Evolutionary conservation across 495 filamentous ascomycete genomes (phyloP), one percentile per base, ranked within the genome.

Genomic region (Barbatosphaeria neglecta): DNA sequence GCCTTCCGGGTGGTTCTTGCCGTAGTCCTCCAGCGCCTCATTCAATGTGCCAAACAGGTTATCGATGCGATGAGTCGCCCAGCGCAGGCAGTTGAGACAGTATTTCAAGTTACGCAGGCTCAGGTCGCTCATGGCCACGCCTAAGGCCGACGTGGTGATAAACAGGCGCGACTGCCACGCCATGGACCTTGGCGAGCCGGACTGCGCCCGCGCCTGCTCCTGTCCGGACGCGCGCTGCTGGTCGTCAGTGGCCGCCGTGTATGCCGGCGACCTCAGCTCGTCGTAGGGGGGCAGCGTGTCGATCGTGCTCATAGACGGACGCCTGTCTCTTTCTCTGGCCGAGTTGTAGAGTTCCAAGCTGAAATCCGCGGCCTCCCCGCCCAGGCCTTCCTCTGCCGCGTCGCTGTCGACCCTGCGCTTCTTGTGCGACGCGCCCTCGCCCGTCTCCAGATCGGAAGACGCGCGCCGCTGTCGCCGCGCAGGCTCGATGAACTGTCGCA

Each of bases 121-220:
- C 54, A 87, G 82, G 18, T 93, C 85, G 54, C 81, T 89, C 74
- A 97, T 85, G 0, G 90, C 87, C 17, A 89, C 81, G 25, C 86
- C 83, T 2, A 96, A 69, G 0, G 86, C 87, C 0, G 85, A 90
- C 0, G 89, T 93, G 13, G 81, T 82, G 49, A 93, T 81, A 18
- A 93, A 78, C 13, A 97, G 68, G 28, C 85, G 77, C 9, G 82
- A 82, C 53, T 83, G 80, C 88, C 87, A 93, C 23, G 73, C 80
- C 9, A 64, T 55, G 22, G 60, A 55, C 15, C 58, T 54, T 7
- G 60, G 53, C 11, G 37, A 33, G 18, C 55, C n/a, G n/a, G n/a
- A n/a, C n/a, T n/a, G n/a, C n/a, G 50, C 16, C 60, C 44, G 9
- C 49, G 52, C n/a, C 59, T 44, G 9, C 49, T 47, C 1, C 49